Base-by-base conservation (phyloP, 768 basidiomycete genomes). In the Boletus barrowsii region DNA sequence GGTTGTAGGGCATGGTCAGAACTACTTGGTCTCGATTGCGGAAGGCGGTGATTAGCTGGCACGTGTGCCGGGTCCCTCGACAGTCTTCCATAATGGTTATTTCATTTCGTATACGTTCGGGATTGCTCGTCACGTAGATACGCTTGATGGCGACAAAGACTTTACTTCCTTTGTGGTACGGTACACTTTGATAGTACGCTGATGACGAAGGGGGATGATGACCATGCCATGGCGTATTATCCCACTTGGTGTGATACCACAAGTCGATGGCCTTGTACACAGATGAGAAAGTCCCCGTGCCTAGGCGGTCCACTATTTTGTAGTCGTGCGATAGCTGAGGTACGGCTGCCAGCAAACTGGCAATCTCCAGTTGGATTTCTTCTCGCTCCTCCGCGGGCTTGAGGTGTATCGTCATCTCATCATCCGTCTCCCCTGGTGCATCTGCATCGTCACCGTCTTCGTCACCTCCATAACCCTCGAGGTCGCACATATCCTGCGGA, bases 241-340 rank as follows among this genome's bases (percentile, higher is more conserved):
- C 80, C 85, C 84, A 91, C 49, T 88, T 87, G 46, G 79, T 73
- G 61, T 91, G 83, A 63, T 88, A 83, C 54, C 79, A 72, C 15
- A 88, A 63, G 69, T 99, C 97, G 58, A 95, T 71, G 0, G 95
- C 97, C 64, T 98, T 97, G 80, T 98, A 99, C n/a, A 99, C 97
- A 10, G 94, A 94, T 0, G 96, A 98, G 73, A 99, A 99, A 2
- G 96, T 99, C 15, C 96, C 96, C 50, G 95, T 98, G 14, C 97
- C 97, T 1, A 99, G 81, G 1, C 95, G 82, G 73, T 98, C 96
- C 35, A 98, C 69, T 35, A 98, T 76, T 47, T 75, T 80, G 76
- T 96, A 98, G 59, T 88, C 78, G 3, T 75, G 65, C 5, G 72
- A 66, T 49, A 96, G 76, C n/a, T 78, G 70, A 0, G 90, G 88